Evolutionary conservation across 805 yeast genomes (phyloP), one percentile per base, ranked within the genome.

Genomic region (Pichia gijzeniarum): DNA sequence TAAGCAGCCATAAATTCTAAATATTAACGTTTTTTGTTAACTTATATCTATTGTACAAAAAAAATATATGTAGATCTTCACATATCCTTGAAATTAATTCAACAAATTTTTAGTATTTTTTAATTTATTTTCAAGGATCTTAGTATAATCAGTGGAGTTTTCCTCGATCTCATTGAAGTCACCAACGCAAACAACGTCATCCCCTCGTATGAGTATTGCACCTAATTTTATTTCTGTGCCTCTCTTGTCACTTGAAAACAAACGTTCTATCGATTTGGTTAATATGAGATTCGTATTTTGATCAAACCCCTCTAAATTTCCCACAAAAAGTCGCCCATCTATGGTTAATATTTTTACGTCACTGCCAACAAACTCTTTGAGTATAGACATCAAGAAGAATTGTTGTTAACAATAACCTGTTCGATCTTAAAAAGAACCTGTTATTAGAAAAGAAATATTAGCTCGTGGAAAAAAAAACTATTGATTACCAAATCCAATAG

Each of bases 281-380:
- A 83, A 61, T 34, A 82, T 67, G 31, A 84, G 55, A 56, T 84
- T 84, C 20, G 85, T 76, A 38, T 77, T 69, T 50, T 79, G 76
- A 59, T 84, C 91, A 54, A 69, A 82, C 6, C 90, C 88, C 52
- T 71, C 73, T 16, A 77, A 55, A 18, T 55, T 64, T 4, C 79
- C 82, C 33, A 68, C 57, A 36, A 74, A 68, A 43, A 72, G 67
- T 40, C 76, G 64, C 10, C 82, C 85, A 51, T 77, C 82, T 6
- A 79, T 68, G 3, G 82, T 77, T 38, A 80, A 63, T 27, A 79
- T 70, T 43, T 78, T 72, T 13, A 80, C 80, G 51, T 66, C 66
- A 53, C 73, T 6, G 18, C 47, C 50, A 28, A 43, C 39, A 43
- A 39, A 47, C 16, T 35, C 50, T 32, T 22, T 47, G 5, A 47